Base-by-base conservation (phyloP, 2,329 filamentous ascomycete species). In the Colletotrichum aenigma region DNA sequence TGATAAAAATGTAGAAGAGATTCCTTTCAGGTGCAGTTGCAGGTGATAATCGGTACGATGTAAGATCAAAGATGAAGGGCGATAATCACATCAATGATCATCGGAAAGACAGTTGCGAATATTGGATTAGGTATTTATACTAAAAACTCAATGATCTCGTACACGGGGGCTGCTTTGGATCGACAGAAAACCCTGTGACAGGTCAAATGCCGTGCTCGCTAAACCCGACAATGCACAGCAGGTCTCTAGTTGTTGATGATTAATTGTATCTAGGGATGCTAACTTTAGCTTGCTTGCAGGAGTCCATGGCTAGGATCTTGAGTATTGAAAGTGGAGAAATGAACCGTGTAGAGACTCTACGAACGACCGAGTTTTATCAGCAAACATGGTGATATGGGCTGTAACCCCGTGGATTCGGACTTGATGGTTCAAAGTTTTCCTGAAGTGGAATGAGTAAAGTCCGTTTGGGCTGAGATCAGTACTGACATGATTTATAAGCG, bases 21-120 rank as follows among this genome's bases (percentile, higher is more conserved):
- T 48, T 12, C 18, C 1, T 6, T 48, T 12, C 38, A 10, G 2
- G 0, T 48, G 18, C 0, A n/a, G 2, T 1, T n/a, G 6, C 4
- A n/a, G 4, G 4, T n/a, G 9, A 0, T n/a, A 3, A 12, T 2
- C 5, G 9, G 3, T 12, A 12, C 9, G 18, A 12, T 12, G 36
- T 8, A 0, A 38, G 2, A 1, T 32, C 34, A 34, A 3, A n/a
- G 16, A n/a, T 0, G 10, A n/a, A 0, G 8, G 2, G 18, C 38
- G 18, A 43, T n/a, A n/a, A 0, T 6, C 1, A 43, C 1, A 2
- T 5, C 4, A 8, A 38, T 5, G 1, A 18, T 18, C 1, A 18
- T 38, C 36, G 1, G 0, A 0, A 38, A 38, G 16, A 5, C 0
- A 38, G 0, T 0, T 38, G 7, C 0, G 36, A 1, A 38, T 2